phyloP scores from a whole-genome alignment of 2,329 filamentous ascomycete genomes.

The Neonectria neomacrospora region DNA sequence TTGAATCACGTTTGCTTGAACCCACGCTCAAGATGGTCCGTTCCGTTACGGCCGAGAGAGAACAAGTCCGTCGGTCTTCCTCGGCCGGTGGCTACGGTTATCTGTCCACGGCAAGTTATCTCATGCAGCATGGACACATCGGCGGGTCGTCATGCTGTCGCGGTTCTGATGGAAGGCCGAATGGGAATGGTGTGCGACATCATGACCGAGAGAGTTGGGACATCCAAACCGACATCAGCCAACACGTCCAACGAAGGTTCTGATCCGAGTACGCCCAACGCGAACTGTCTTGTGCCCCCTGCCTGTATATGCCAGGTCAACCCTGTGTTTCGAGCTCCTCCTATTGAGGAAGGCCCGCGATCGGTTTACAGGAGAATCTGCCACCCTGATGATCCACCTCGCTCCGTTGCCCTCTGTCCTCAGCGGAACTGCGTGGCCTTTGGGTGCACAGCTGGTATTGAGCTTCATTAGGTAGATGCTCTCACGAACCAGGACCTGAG shows the following conservation, averaged over 20 bases:
- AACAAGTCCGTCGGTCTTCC: conserved; percentile 45
- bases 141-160: conserved; percentile 63
- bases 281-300: conserved; percentile 14
- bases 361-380: conserved; percentile 62
- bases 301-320: conserved; percentile 42
- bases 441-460: conserved; percentile 70
- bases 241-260: conserved; percentile 27
- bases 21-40: conserved; percentile 40
- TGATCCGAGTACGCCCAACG: conserved; percentile 14
- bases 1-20: conserved; percentile 50
- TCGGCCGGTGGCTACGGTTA: conserved; percentile 61
- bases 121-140: conserved; percentile 72
- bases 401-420: conserved; percentile 74
- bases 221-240: conserved; percentile 21
- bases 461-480: conserved; percentile 68
- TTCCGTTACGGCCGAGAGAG: conserved; percentile 40
- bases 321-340: conserved; percentile 38
- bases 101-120: conserved; percentile 67
- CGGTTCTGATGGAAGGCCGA: conserved; percentile 68
- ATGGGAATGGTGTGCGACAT: conserved; percentile 71
- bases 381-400: conserved; percentile 69
- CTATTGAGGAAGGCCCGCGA: conserved; percentile 47
- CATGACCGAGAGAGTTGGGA: conserved; percentile 33
- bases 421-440: conserved; percentile 73
- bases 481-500: conserved; percentile 60